Evolutionary conservation across 2,329 filamentous ascomycete genomes (phyloP).

Genomic region (Graphilbum fragrans): DNA sequence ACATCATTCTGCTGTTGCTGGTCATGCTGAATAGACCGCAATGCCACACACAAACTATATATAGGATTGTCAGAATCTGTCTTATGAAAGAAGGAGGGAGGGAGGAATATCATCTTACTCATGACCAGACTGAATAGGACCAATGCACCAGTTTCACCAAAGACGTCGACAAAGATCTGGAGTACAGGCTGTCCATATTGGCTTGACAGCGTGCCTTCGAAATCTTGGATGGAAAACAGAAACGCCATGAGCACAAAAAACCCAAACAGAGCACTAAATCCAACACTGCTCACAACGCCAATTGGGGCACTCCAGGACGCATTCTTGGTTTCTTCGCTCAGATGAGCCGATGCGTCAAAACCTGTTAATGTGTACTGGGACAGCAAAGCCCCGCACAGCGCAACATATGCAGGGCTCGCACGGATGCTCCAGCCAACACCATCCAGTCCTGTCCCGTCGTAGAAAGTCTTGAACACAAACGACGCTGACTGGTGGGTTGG

Average conservation of each 20-base stretch:
- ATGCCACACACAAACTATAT: conserved; percentile 45
- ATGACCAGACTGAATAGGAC: conserved; percentile 43
- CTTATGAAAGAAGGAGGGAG: not conserved
- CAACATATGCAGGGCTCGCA: conserved; percentile 41
- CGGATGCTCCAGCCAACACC: conserved; percentile 38
- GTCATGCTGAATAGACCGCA: conserved; percentile 47
- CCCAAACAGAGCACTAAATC: conserved; percentile 43
- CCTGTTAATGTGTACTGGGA: conserved; percentile 31
- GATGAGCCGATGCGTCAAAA: conserved; percentile 43
- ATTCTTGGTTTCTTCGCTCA: conserved; percentile 44
- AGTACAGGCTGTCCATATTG: conserved; percentile 39
- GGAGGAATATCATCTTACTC: conserved; percentile 10
- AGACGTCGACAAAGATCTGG: conserved; percentile 45
- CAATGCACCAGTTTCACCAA: conserved; percentile 41
- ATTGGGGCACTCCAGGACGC: conserved; percentile 45
- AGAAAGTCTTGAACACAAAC: conserved; percentile 42
- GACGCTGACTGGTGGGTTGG: conserved; percentile 41
- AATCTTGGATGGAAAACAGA: conserved; percentile 47
- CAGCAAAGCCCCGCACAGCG: conserved; percentile 39
- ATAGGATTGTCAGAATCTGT: not conserved
- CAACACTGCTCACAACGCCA: conserved; percentile 43
- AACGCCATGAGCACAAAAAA: conserved; percentile 46
- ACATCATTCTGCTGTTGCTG: conserved; percentile 47
- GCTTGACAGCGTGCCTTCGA: conserved; percentile 31
- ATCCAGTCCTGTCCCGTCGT: conserved; percentile 36